phyloP scores from a whole-genome alignment of 495 filamentous ascomycete species.

The Neurospora pannonica region DNA sequence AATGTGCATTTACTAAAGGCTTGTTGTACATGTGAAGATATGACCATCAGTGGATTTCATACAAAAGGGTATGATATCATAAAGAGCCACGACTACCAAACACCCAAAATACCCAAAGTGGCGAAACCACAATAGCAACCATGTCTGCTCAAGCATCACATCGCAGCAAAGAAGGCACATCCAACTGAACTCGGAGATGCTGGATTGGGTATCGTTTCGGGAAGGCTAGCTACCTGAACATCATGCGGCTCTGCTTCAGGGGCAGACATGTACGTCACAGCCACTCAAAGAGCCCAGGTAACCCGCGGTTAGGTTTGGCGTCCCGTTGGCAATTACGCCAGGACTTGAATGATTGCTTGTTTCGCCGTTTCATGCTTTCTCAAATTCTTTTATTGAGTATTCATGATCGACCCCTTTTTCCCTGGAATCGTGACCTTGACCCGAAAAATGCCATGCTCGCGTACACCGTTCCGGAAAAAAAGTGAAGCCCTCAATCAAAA shows the following conservation, averaged over 20 bases:
- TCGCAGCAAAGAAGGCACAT: background rate
- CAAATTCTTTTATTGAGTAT: slow-evolving; percentile 29
- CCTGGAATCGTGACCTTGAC: slow-evolving; percentile 31
- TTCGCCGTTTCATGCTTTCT: slow-evolving; percentile 17
- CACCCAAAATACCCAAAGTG: background rate
- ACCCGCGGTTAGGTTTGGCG: background rate
- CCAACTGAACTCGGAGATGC: background rate
- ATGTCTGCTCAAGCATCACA: background rate
- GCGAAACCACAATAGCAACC: background rate
- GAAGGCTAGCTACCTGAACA: background rate
- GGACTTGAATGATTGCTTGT: background rate
- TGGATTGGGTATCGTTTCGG: background rate
- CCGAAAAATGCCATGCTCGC: slow-evolving; percentile 33
- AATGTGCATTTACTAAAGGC: background rate
- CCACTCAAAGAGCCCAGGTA: background rate
- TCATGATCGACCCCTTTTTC: slow-evolving; percentile 28
- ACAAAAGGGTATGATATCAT: background rate
- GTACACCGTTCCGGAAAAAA: slow-evolving; percentile 32
- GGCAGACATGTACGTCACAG: background rate
- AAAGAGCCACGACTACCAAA: background rate
- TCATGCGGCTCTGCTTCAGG: background rate
- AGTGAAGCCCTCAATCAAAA: slow-evolving; percentile 29
- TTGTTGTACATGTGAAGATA: background rate
- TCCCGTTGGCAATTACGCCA: background rate
- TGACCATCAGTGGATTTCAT: too few relatives aligned